Base-by-base conservation (phyloP, 2,329 filamentous ascomycete genomes). In the Thyridium curvatum region DNA sequence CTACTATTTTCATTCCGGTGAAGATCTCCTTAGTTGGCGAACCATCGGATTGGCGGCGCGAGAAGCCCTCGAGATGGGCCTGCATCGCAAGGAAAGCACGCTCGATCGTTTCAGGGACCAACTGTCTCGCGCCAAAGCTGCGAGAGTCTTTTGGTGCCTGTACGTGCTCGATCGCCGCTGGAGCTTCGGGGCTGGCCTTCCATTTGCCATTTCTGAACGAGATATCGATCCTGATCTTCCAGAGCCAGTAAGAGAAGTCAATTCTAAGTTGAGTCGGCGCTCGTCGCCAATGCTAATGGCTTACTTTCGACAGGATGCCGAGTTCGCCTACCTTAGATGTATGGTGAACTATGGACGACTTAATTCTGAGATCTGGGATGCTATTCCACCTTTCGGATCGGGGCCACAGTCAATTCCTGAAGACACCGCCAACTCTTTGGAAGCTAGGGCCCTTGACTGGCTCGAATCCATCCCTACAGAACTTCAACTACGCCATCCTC, bases 111-210 rank as follows among this genome's bases (percentile, higher is more conserved):
- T 66, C 28, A 46, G 49, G 2, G 56, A 64, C 30, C 42, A 46
- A 0, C 42, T 53, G 2, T 45, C 54, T 2, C 57, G 60, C 0
- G 48, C 53, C 1, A 38, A 55, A 2, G 64, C 64, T 0, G 50
- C 56, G 1, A 51, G 59, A 2, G 58, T 72, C 0, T 74, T 73
- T 42, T 74, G 70, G 68, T 69, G 62, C 21, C 66, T 72, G 14
- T 74, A 73, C 39, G 64, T 70, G 0, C 59, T 74, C 1, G 71
- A 74, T 36, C 64, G 69, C 1, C 64, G 70, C 16, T 74, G 68
- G 66, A 71, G 68, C 9, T 71, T 74, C 28, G 69, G 69, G 2
- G 72, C 68, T 0, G 68, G 69, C 12, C 47, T 73, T 15, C 68
- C 69, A 0, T 73, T 72, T 45, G 63, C 64, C 0, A 57, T 74